phyloP scores from a whole-genome alignment of 345 rosid species.

The Firmiana major region DNA sequence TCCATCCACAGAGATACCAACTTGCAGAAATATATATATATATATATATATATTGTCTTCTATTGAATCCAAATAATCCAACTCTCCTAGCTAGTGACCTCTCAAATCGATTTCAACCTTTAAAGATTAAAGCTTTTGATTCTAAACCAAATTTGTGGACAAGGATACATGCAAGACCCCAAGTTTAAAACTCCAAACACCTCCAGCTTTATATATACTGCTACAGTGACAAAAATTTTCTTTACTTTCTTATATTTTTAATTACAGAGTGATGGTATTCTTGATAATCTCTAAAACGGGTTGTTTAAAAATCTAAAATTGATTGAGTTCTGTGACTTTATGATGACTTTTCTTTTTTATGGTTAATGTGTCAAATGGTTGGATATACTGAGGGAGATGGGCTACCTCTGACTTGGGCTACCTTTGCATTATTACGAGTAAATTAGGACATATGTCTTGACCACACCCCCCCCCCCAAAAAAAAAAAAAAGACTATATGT shows the following conservation, averaged over 20 bases:
- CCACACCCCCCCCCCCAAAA: too few species aligned
- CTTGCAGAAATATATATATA: not conserved
- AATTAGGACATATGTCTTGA: not conserved
- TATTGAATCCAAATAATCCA: not conserved
- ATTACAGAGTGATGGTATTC: not conserved
- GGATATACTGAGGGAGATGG: not conserved
- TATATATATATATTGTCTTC: too few species aligned
- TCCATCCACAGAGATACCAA: constrained; percentile 26
- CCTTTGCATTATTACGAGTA: not conserved
- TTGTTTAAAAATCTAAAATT: not conserved
- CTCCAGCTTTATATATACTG: not conserved
- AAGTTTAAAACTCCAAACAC: not conserved
- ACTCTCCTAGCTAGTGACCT: not conserved
- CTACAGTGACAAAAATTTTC: not conserved
- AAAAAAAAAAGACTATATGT: too few species aligned
- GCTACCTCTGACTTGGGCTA: not conserved
- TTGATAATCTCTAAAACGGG: not conserved
- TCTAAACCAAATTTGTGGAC: constrained; percentile 27
- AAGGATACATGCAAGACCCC: not conserved
- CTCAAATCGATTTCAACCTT: constrained; percentile 20
- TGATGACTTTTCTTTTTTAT: too few species aligned
- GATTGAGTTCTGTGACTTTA: not conserved
- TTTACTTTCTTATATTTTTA: not conserved
- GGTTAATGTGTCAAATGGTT: not conserved
- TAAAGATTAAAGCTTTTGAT: constrained; percentile 22